phyloP scores from a whole-genome alignment of 2,329 filamentous ascomycete species.

The Didymella pomorum region DNA sequence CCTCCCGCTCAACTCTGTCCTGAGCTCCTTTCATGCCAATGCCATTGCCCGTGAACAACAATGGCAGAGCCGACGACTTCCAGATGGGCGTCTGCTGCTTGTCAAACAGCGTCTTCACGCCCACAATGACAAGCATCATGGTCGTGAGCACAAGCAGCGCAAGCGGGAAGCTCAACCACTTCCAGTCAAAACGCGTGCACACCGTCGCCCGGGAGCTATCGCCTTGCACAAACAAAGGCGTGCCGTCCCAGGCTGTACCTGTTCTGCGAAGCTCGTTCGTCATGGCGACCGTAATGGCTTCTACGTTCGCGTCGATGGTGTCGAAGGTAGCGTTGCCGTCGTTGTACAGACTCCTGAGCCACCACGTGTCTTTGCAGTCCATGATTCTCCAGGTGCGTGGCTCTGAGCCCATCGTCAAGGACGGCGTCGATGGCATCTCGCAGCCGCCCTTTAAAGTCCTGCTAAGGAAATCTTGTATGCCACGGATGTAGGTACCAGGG shows the following conservation, averaged over 20 bases:
- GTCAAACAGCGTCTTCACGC: background rate
- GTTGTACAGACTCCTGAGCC: background rate
- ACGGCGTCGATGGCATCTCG: background rate
- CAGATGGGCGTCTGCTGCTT: background rate
- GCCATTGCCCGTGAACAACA: background rate
- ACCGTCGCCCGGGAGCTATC: background rate
- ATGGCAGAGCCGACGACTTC: background rate
- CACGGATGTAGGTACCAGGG: background rate
- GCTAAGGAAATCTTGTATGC: background rate
- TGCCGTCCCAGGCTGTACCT: background rate
- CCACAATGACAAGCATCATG: background rate
- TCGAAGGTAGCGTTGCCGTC: constrained; percentile 1
- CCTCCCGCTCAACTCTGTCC: background rate
- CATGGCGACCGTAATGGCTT: background rate
- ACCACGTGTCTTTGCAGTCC: background rate
- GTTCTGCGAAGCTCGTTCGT: constrained; percentile 1
- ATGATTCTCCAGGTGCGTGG: background rate
- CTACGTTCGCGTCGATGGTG: background rate
- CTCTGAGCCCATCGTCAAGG: background rate
- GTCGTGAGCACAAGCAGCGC: background rate
- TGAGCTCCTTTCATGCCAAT: background rate
- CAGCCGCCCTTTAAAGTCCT: background rate
- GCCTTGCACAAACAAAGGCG: background rate
- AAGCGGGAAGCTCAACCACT: background rate
- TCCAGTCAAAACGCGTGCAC: constrained; percentile 1